phyloP scores from a whole-genome alignment of 148 eudicot species.

The Talinum fruticosum region DNA sequence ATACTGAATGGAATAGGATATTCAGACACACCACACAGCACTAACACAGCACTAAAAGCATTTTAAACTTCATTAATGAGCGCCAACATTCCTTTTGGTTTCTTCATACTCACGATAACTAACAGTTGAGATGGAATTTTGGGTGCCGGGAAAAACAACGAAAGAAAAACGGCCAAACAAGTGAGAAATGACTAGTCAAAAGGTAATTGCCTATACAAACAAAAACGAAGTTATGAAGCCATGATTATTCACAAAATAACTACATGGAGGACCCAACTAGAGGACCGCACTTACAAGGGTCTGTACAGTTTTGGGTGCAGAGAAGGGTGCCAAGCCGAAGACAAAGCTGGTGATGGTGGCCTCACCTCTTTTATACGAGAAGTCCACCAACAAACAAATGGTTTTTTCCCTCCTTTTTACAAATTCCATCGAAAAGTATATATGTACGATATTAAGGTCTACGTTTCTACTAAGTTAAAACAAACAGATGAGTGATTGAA shows the following conservation, averaged over 20 bases:
- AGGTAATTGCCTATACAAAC: background rate
- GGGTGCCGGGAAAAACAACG: too few species aligned
- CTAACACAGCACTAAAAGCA: too few species aligned
- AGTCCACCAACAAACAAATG: conserved; percentile 28
- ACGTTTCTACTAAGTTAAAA: conserved; percentile 17
- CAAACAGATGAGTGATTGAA: conserved; percentile 17
- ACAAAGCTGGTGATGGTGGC: conserved; percentile 4
- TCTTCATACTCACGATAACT: too few species aligned
- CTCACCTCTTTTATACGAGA: conserved; percentile 14
- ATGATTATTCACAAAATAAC: conserved; percentile 31
- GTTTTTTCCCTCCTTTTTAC: conserved; percentile 20
- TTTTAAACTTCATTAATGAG: too few species aligned
- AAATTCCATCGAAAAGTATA: conserved; percentile 29
- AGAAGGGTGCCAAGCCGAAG: background rate
- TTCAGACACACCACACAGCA: too few species aligned
- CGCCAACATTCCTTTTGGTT: too few species aligned
- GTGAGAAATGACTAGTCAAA: background rate
- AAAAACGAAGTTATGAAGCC: conserved; percentile 14
- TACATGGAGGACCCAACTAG: conserved; percentile 18
- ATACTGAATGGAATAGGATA: too few species aligned
- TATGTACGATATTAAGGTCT: conserved; percentile 29
- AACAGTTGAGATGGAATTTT: too few species aligned
- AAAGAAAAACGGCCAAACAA: background rate
- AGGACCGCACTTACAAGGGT: conserved; percentile 29
- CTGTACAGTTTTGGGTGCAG: conserved; percentile 26